phyloP scores from a whole-genome alignment of 352 stramenopile genomes.

The Phytophthora aleatoria region DNA sequence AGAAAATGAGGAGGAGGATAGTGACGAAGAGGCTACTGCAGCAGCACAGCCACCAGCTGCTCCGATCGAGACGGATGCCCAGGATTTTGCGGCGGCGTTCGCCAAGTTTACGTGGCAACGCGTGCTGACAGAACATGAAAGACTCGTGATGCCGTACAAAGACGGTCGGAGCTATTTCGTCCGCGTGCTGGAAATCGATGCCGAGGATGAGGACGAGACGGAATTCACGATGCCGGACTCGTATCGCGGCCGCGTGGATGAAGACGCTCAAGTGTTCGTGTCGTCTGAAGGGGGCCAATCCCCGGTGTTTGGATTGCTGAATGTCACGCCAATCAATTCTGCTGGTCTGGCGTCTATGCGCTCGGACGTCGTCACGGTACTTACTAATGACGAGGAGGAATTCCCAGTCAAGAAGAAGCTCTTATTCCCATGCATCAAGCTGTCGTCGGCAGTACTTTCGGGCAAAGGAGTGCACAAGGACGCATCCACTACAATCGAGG shows the following conservation, averaged over 20 bases:
- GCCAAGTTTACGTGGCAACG: constrained; percentile 57
- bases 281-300: constrained; percentile 50
- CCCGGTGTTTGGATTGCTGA: constrained; percentile 46
- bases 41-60: neutral
- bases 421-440: constrained; percentile 88
- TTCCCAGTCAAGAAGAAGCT: constrained; percentile 91
- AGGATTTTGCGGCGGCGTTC: constrained; percentile 60
- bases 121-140: constrained; percentile 83
- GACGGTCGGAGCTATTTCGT: constrained; percentile 70
- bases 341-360: constrained; percentile 48
- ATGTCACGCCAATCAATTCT: constrained; percentile 28
- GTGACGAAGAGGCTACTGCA: constrained; percentile 16
- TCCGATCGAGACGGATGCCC: constrained; percentile 50
- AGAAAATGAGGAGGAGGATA: constrained; percentile 14
- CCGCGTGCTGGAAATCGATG: constrained; percentile 73
- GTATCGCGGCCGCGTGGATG: constrained; percentile 70
- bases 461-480: constrained; percentile 78
- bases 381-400: constrained; percentile 86
- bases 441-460: constrained; percentile 82
- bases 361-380: constrained; percentile 77
- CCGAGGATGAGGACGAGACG: constrained; percentile 71
- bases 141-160: constrained; percentile 58
- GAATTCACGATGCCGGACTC: constrained; percentile 88
- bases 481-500: constrained; percentile 58
- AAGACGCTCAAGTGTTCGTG: constrained; percentile 65